Conservation (phyloP, 1,139 yeast species). For the Zygosaccharomyces sapae region DNA sequence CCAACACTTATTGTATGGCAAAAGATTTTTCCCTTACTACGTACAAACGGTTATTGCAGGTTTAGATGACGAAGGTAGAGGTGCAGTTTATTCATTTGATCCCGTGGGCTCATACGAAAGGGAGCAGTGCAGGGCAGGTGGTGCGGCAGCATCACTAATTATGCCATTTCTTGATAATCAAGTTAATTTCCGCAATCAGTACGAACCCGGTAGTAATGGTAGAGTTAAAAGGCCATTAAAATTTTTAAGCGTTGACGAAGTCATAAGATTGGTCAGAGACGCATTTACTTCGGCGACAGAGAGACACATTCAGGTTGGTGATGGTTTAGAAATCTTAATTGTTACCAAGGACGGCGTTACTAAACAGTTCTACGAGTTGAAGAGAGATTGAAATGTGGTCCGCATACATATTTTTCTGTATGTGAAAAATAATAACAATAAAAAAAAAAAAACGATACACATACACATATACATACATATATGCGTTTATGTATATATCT, state of each 20-base stretch:
- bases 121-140: slow-evolving; percentile 96
- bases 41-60: slow-evolving; percentile 95
- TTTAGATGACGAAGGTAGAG: slow-evolving; percentile 88
- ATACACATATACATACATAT: no score
- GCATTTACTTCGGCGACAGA: slow-evolving; percentile 96
- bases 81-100: slow-evolving; percentile 92
- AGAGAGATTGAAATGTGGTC: slow-evolving; percentile 59
- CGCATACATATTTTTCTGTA: slow-evolving; percentile 6
- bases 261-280: slow-evolving; percentile 79
- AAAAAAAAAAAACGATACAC: no score
- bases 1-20: slow-evolving; percentile 86
- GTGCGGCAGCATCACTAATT: slow-evolving; percentile 91
- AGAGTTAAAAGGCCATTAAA: slow-evolving; percentile 55
- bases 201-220: slow-evolving; percentile 71
- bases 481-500: not conserved
- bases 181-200: slow-evolving; percentile 91
- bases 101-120: slow-evolving; percentile 98
- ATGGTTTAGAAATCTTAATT: slow-evolving; percentile 82
- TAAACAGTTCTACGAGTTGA: slow-evolving; percentile 77
- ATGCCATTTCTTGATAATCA: slow-evolving; percentile 98
- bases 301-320: slow-evolving; percentile 98
- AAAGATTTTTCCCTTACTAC: slow-evolving; percentile 94
- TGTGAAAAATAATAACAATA: not conserved
- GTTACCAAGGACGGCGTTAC: slow-evolving; percentile 91
- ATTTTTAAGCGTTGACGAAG: slow-evolving; percentile 76